Conservation (phyloP, 225 moss, liverwort and hornwort species). For the Ulota crispa region DNA sequence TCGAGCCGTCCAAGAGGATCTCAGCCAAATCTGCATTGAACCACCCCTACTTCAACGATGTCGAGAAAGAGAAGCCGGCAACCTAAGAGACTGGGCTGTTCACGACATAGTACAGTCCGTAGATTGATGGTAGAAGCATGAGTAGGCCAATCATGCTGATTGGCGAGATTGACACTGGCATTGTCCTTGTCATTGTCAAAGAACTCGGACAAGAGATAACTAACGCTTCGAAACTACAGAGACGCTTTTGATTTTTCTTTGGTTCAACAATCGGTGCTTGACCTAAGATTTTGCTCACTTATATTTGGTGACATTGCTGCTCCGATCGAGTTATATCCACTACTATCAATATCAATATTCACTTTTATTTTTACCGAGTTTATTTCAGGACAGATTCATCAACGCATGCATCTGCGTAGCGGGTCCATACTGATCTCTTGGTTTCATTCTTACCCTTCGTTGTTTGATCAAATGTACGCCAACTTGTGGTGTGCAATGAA, state of each 20-base stretch:
- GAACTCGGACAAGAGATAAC: neutral
- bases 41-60: conserved; percentile 45
- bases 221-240: neutral
- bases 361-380: neutral
- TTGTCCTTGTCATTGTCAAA: neutral
- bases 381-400: no score
- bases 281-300: neutral
- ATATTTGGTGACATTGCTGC: neutral
- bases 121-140: no score
- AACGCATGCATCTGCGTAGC: neutral
- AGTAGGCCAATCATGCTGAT: conserved; percentile 43
- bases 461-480: no score
- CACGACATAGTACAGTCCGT: neutral
- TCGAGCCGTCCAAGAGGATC: conserved; percentile 45
- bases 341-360: neutral
- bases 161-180: conserved; percentile 16
- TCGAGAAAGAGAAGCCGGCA: conserved; percentile 33
- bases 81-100: neutral
- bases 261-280: neutral
- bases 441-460: neutral
- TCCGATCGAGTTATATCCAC: neutral
- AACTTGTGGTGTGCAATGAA: neutral
- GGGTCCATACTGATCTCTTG: neutral
- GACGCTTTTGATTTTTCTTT: neutral
- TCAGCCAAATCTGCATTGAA: conserved; percentile 52